Conservation (phyloP, 2,329 filamentous ascomycete genomes). For the Venturia effusa region DNA sequence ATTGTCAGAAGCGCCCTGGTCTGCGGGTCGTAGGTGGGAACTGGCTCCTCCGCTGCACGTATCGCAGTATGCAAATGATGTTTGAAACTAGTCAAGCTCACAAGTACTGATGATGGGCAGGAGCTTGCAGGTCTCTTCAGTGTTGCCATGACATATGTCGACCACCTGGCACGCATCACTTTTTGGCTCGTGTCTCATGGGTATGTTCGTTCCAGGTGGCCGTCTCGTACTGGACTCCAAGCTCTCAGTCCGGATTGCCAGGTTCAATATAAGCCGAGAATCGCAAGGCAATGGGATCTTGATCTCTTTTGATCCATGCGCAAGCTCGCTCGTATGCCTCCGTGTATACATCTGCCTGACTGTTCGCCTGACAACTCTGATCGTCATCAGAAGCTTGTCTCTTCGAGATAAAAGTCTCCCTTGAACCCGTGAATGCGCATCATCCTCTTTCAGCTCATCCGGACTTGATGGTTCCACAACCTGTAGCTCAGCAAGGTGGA, state of each 20-base stretch:
- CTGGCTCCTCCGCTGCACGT: background rate
- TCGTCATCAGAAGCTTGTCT: background rate
- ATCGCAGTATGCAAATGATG: background rate
- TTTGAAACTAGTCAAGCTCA: background rate
- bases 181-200: background rate
- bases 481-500: constrained; percentile 30
- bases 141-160: background rate
- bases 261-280: constrained; percentile 27
- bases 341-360: background rate
- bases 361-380: background rate
- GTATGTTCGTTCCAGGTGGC: background rate
- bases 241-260: constrained; percentile 18
- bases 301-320: constrained; percentile 26
- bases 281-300: constrained; percentile 28
- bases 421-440: constrained; percentile 26
- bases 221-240: background rate
- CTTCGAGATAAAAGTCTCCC: constrained; percentile 14
- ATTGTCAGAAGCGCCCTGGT: background rate
- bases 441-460: constrained; percentile 17
- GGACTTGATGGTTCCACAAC: constrained; percentile 22
- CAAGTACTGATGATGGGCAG: background rate
- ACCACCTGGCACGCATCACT: background rate
- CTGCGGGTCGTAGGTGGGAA: background rate
- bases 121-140: background rate
- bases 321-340: constrained; percentile 26